Conservation (phyloP, 192 early-diverging fungal species). For the Gonapodya prolifera region DNA sequence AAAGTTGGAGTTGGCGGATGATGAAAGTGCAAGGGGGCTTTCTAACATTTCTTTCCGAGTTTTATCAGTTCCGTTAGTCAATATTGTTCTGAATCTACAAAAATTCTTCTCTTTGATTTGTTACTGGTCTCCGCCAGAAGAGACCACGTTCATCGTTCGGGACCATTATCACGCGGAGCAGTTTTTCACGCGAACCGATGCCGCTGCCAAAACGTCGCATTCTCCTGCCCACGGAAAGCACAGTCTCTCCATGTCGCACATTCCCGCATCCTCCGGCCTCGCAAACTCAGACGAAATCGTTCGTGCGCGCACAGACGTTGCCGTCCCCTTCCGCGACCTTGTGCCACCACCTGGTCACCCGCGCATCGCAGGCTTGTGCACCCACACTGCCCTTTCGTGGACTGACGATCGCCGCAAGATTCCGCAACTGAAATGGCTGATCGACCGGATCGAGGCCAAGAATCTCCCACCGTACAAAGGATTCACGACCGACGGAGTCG, state of each 20-base stretch:
- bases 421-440: background rate
- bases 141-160: too few species aligned
- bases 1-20: too few species aligned
- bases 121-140: too few species aligned
- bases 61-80: too few species aligned
- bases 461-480: background rate
- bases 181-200: too few species aligned
- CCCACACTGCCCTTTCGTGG: background rate
- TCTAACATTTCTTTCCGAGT: too few species aligned
- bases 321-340: background rate
- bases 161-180: too few species aligned
- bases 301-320: background rate
- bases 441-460: background rate
- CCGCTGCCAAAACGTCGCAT: too few species aligned
- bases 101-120: too few species aligned
- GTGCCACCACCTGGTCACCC: background rate
- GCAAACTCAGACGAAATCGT: background rate
- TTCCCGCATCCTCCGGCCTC: background rate
- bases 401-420: background rate
- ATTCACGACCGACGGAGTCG: background rate
- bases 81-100: too few species aligned
- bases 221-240: too few species aligned
- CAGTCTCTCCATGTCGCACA: background rate
- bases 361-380: background rate
- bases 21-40: too few species aligned